Base-by-base conservation (phyloP, 2,329 filamentous ascomycete species). In the Trichoderma endophyticum region DNA sequence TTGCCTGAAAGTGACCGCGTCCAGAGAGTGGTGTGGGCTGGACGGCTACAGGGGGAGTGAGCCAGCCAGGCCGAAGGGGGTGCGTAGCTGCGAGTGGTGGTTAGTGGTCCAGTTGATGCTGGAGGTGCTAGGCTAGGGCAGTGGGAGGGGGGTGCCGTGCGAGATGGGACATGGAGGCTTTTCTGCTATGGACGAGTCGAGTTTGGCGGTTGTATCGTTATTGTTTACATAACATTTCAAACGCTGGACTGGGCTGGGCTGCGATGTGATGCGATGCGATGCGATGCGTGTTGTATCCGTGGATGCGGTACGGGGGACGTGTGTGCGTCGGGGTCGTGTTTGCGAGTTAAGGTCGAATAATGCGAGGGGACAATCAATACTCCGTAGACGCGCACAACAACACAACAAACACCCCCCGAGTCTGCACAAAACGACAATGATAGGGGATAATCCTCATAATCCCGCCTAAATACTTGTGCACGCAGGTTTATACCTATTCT, bases 141-240 rank as follows among this genome's bases (percentile, higher is more conserved):
- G 57, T 18, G 36, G 24, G 66, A 15, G 34, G n/a, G 51, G 64
- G 64, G 28, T 60, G 56, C 18, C 56, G 56, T 60, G 43, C 43
- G n/a, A 51, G 43, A 51, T 36, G 34, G 34, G 34, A 36, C 34
- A 36, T 48, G 43, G 39, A 43, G 39, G 18, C 39, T 43, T 43
- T 43, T 43, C 14, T 15, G 39, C 39, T 43, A 36, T 39, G 36
- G 36, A 39, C 36, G 36, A 39, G 15, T 48, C 18, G 43, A 48
- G 43, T 48, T 48, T 48, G 39, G 15, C 39, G 39, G 39, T 43
- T 43, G 56, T 73, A 62, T 68, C 72, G 51, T 43, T 51, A 48
- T 61, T 69, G 66, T 69, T 69, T 62, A 69, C 66, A 69, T 69
- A 69, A 69, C 66, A 69, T 26, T 18, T 28, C 30, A 18, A 34